Evolutionary conservation across 352 stramenopile genomes (phyloP).

Genomic region (Pythium guiyangense): DNA sequence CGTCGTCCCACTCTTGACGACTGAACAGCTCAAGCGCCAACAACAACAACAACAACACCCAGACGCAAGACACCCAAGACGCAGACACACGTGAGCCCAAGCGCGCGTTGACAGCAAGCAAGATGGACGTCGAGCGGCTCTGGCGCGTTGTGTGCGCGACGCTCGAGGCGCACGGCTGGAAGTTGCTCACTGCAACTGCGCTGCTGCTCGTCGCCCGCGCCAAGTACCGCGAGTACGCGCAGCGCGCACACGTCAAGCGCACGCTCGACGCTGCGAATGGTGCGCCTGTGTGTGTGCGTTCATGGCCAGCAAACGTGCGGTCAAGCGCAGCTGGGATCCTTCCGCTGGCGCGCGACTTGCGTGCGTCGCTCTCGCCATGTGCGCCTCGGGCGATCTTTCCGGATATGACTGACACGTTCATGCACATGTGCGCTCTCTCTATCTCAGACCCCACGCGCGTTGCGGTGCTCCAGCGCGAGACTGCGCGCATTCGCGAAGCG

Average conservation of each 20-base stretch:
- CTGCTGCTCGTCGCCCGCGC: constrained; percentile 21
- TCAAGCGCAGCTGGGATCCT: not conserved
- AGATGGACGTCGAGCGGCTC: constrained; percentile 9
- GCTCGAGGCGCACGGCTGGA: constrained; percentile 55
- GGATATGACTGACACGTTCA: too few relatives aligned
- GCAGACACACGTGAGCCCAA: too few relatives aligned
- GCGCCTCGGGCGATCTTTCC: too few relatives aligned
- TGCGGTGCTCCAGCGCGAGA: constrained; percentile 46
- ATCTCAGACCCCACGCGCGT: constrained; percentile 46
- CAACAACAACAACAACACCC: not conserved
- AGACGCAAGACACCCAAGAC: not conserved
- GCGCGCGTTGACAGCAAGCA: not conserved
- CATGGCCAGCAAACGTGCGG: constrained; percentile 7
- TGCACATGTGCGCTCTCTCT: too few relatives aligned
- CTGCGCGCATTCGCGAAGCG: constrained; percentile 43
- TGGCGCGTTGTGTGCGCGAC: constrained; percentile 23
- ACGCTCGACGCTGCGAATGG: constrained; percentile 45
- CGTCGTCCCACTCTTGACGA: constrained; percentile 3
- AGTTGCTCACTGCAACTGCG: constrained; percentile 27
- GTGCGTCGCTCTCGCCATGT: not conserved
- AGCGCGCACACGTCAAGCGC: constrained; percentile 22
- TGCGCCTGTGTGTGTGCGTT: constrained; percentile 23
- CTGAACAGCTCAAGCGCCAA: not conserved
- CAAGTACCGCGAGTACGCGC: constrained; percentile 26
- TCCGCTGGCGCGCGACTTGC: not conserved